Percentiles rank a stretch among this genome's conserved stretches.
phyloP scores from a whole-genome alignment of 208 protist species.

The Crithidia brevicula region DNA sequence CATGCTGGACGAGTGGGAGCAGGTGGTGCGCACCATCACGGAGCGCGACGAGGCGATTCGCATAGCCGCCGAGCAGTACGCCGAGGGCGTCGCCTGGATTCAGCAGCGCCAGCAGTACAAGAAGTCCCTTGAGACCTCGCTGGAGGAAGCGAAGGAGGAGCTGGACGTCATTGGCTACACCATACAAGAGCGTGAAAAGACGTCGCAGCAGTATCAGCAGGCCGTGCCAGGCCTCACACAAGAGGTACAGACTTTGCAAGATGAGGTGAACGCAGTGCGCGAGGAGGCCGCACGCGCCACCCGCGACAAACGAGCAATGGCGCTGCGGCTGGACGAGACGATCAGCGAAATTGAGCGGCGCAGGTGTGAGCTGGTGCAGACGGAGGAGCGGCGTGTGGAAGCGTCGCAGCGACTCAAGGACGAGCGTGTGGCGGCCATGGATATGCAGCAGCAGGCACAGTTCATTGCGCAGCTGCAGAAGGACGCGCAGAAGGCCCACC shows the following conservation, averaged over 20 bases:
- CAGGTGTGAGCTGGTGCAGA: slow-evolving; percentile 33
- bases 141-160: slow-evolving; percentile 53
- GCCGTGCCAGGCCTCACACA: slow-evolving; percentile 42
- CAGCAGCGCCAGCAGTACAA: slow-evolving; percentile 60
- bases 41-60: slow-evolving; percentile 88
- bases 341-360: slow-evolving; percentile 42
- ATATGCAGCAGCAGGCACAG: slow-evolving; percentile 69
- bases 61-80: slow-evolving; percentile 73
- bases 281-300: slow-evolving; percentile 56
- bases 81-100: slow-evolving; percentile 72
- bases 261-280: slow-evolving; percentile 80
- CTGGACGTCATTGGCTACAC: slow-evolving; percentile 51
- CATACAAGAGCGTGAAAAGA: slow-evolving; percentile 61
- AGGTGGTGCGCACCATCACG: slow-evolving; percentile 84
- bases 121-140: slow-evolving; percentile 31
- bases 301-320: slow-evolving; percentile 47
- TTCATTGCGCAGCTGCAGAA: slow-evolving; percentile 65
- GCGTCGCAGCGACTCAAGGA: slow-evolving; percentile 40
- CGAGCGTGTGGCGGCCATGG: slow-evolving; percentile 43
- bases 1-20: slow-evolving; percentile 92
- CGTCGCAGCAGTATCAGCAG: slow-evolving; percentile 50
- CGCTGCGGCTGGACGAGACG: slow-evolving; percentile 36
- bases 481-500: slow-evolving; percentile 57
- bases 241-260: slow-evolving; percentile 69
- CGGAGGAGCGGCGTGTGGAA: slow-evolving; percentile 28